These are phyloP conservation scores for Graphilbum sp. DNA, from an alignment of 2,329 filamentous ascomycete genomes.

Conservation along the genomic window DNA sequence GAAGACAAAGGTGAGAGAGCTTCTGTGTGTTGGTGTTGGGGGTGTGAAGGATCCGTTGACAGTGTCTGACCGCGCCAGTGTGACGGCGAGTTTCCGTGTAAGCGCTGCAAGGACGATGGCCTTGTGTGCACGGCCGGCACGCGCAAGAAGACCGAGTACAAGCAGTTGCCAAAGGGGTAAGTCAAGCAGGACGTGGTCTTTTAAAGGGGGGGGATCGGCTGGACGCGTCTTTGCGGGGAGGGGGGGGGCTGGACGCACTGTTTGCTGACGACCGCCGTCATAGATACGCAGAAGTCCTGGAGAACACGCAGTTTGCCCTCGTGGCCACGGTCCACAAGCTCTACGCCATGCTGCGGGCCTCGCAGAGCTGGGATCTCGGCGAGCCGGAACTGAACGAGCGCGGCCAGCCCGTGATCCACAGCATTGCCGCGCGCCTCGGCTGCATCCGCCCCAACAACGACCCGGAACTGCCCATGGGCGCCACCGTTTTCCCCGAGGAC, in stretches of 20 bases:
- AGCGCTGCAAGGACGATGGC: conserved; percentile 49
- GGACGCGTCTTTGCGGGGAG: no score
- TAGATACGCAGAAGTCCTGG: conserved; percentile 47
- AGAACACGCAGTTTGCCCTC: conserved; percentile 48
- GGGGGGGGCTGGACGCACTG: no score
- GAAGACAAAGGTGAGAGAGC: conserved; percentile 49
- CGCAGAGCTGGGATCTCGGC: conserved; percentile 43
- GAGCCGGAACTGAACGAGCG: conserved; percentile 47
- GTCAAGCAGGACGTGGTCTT: no score
- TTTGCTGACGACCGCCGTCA: not conserved
- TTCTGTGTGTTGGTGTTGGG: not conserved
- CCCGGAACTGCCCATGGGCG: conserved; percentile 35
- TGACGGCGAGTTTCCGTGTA: conserved; percentile 49
- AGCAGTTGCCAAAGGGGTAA: conserved; percentile 46
- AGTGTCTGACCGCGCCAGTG: conserved; percentile 25
- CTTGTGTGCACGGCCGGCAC: conserved; percentile 46
- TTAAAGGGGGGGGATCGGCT: conserved; percentile 1
- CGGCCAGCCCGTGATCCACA: conserved; percentile 46
- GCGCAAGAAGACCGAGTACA: conserved; percentile 52
- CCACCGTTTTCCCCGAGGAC: conserved; percentile 44
- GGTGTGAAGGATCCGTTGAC: no score
- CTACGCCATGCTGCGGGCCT: conserved; percentile 44
- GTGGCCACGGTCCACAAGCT: conserved; percentile 50
- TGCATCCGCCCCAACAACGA: conserved; percentile 48
- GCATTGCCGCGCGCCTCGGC: conserved; percentile 46